A percentile compares a stretch with the other conserved stretches of the same genome.
phyloP scores from a whole-genome alignment of 1,139 yeast species.

The Taiozyma sp. region DNA sequence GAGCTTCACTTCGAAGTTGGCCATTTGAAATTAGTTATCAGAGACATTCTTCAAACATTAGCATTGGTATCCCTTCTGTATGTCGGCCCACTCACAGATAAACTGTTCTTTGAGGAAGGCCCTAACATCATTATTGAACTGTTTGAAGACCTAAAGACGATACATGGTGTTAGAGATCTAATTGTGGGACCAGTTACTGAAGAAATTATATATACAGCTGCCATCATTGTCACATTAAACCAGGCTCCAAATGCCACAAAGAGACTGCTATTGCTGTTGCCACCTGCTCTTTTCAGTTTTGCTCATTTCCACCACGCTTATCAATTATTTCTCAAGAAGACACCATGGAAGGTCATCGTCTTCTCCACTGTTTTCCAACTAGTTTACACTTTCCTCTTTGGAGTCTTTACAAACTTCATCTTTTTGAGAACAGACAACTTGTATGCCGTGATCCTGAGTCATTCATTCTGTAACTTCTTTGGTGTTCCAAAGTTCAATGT shows the following conservation, averaged over 20 bases:
- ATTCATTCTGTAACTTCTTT: constrained; percentile 69
- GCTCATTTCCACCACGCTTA: constrained; percentile 89
- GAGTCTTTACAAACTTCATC: constrained; percentile 63
- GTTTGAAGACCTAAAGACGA: constrained; percentile 27
- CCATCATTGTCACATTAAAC: constrained; percentile 42
- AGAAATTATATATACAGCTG: constrained; percentile 73
- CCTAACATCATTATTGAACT: constrained; percentile 21
- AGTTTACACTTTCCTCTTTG: constrained; percentile 74
- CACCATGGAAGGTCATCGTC: constrained; percentile 31
- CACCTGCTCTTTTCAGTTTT: constrained; percentile 80
- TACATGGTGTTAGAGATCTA: constrained; percentile 59
- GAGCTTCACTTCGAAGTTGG: constrained; percentile 5
- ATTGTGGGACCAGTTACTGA: constrained; percentile 85
- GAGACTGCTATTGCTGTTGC: constrained; percentile 31
- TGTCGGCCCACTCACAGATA: constrained; percentile 54
- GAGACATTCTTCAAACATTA: constrained; percentile 27
- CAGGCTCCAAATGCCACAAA: constrained; percentile 27
- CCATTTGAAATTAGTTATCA: constrained; percentile 15
- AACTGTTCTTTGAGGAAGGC: constrained; percentile 25
- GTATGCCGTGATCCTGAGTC: constrained; percentile 63
- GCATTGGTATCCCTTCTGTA: constrained; percentile 41
- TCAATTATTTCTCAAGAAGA: constrained; percentile 39
- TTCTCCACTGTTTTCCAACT: constrained; percentile 53
- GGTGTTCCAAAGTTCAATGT: constrained; percentile 61
- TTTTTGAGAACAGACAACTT: constrained; percentile 50